phyloP scores from a whole-genome alignment of 768 basidiomycete species.

The Phaeotremella skinneri region DNA sequence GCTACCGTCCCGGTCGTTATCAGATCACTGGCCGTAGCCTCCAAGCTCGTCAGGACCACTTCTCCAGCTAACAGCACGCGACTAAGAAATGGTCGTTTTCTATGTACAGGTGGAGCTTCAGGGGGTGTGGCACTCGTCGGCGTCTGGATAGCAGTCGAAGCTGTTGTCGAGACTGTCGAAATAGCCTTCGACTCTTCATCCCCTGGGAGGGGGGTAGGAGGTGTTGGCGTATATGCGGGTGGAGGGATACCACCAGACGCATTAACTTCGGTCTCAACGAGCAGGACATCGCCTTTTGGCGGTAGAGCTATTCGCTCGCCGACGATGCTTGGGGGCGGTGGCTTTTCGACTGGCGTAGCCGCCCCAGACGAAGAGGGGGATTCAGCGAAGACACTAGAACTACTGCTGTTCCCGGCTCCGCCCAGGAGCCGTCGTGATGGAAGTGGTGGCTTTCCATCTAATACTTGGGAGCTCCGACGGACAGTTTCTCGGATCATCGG shows the following conservation, averaged over 20 bases:
- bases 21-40: conserved; percentile 45
- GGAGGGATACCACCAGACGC: neutral
- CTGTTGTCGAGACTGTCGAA: neutral
- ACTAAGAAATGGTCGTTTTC: conserved; percentile 28
- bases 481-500: conserved; percentile 9
- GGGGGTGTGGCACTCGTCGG: conserved; percentile 17
- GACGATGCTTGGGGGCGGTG: neutral
- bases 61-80: conserved; percentile 43
- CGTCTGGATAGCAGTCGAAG: conserved; percentile 3
- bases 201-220: neutral
- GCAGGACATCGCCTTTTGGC: neutral
- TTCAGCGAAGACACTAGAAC: neutral
- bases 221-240: neutral
- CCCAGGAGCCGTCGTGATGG: neutral
- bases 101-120: conserved; percentile 17
- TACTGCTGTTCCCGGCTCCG: neutral
- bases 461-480: neutral
- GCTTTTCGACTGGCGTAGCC: neutral
- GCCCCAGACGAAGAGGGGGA: neutral
- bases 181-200: neutral
- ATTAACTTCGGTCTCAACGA: neutral
- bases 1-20: conserved; percentile 45
- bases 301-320: neutral
- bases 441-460: conserved; percentile 2
- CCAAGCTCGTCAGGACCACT: conserved; percentile 49